phyloP scores from a whole-genome alignment of 2,329 filamentous ascomycete genomes.

The Botrytis fabae region DNA sequence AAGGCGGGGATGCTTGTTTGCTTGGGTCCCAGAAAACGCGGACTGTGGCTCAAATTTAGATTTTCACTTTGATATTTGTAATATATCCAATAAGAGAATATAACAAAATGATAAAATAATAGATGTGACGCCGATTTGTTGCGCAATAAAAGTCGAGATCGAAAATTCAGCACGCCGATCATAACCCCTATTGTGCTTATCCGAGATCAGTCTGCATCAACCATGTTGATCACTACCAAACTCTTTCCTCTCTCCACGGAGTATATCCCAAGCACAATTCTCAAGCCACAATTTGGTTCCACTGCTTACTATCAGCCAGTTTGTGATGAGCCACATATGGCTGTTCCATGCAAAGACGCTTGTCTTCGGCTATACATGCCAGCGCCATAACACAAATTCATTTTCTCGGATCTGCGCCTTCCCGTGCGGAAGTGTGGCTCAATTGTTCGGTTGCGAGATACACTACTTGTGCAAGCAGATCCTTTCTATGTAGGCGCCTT shows the following conservation, averaged over 20 bases:
- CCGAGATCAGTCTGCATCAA: background rate
- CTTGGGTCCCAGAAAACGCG: background rate
- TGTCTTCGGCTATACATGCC: background rate
- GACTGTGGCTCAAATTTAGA: background rate
- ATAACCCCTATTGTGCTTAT: conserved; percentile 13
- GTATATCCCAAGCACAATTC: background rate
- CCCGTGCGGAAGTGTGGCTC: background rate
- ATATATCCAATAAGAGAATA: background rate
- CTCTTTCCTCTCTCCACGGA: background rate
- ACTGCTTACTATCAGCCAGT: background rate
- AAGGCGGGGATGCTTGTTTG: too few species aligned
- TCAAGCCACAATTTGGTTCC: conserved; percentile 1
- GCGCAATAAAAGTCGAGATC: background rate
- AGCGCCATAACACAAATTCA: too few species aligned
- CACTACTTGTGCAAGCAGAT: background rate
- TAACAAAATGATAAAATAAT: background rate
- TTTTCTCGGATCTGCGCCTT: background rate
- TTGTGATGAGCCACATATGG: conserved; percentile 5
- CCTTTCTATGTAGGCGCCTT: background rate
- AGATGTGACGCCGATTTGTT: background rate
- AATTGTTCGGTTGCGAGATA: background rate
- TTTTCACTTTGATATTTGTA: background rate
- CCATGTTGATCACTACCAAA: background rate
- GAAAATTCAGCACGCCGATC: background rate
- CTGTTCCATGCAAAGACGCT: background rate